phyloP scores from a whole-genome alignment of 768 basidiomycete genomes.

The Leccinum uliginosum region DNA sequence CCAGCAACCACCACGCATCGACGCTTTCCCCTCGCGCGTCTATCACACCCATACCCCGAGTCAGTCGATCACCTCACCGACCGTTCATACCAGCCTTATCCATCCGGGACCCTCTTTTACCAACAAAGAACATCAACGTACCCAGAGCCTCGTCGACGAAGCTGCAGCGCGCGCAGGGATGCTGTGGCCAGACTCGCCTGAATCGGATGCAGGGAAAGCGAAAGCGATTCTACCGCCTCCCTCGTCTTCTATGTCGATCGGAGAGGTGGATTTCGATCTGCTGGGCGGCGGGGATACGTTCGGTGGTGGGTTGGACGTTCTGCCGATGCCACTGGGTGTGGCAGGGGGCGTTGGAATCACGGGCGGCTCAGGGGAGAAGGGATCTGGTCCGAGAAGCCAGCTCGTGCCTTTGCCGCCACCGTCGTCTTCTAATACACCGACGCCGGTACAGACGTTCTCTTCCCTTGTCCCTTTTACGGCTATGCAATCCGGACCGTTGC shows the following conservation, averaged over 20 bases:
- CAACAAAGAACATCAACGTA: conserved; percentile 50
- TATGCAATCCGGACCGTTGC: conserved; percentile 6
- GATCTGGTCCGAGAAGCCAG: conserved; percentile 1
- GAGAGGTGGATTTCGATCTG: conserved; percentile 14
- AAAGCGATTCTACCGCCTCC: conserved; percentile 28
- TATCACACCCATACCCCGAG: conserved; percentile 19
- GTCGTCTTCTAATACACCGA: conserved; percentile 6
- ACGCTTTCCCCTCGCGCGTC: conserved; percentile 12
- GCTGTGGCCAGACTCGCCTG: conserved; percentile 35
- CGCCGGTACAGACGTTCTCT: conserved; percentile 8
- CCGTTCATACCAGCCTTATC: conserved; percentile 14
- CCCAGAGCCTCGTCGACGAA: conserved; percentile 51
- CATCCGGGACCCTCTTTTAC: conserved; percentile 23
- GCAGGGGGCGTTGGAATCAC: neutral
- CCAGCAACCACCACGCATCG: conserved; percentile 4
- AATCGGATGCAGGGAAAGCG: conserved; percentile 19
- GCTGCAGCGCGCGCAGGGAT: conserved; percentile 46
- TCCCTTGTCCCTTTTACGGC: conserved; percentile 7
- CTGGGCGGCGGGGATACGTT: conserved; percentile 12
- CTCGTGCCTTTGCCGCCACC: conserved; percentile 19
- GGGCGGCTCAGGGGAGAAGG: conserved; percentile 1
- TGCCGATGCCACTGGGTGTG: neutral
- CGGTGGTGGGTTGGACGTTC: neutral
- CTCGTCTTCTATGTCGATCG: conserved; percentile 1
- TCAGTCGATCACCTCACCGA: conserved; percentile 12